Percentiles rank a stretch among this genome's conserved stretches.
These are phyloP conservation scores for Aspergillus cavernicola DNA, from an alignment of 495 filamentous ascomycete species.

Conservation along the genomic window DNA sequence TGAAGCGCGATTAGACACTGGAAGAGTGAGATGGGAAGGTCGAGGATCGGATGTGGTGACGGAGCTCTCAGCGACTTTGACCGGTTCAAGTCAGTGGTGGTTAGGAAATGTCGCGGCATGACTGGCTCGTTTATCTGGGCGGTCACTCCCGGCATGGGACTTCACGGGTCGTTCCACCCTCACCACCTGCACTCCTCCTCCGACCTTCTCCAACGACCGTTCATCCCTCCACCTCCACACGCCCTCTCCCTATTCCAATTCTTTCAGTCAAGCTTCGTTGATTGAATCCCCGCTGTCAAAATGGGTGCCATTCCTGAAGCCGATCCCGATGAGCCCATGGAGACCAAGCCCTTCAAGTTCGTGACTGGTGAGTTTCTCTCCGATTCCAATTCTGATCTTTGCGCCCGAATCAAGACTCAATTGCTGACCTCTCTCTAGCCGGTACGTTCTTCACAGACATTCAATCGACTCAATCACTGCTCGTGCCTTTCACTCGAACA, in stretches of 20 bases:
- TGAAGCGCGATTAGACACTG: constrained; percentile 8
- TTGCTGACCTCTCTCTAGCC: constrained; percentile 46
- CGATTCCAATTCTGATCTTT: constrained; percentile 22
- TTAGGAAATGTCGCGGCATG: constrained; percentile 37
- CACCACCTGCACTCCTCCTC: constrained; percentile 18
- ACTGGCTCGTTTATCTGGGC: constrained; percentile 43
- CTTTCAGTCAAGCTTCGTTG: constrained; percentile 20
- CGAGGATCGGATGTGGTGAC: no score
- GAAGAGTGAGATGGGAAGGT: neutral
- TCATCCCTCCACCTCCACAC: constrained; percentile 17
- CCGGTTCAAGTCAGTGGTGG: constrained; percentile 26
- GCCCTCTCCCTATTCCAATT: constrained; percentile 16
- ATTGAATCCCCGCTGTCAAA: constrained; percentile 25
- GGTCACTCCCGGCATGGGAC: constrained; percentile 35
- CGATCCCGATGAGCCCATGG: constrained; percentile 80
- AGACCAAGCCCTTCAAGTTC: constrained; percentile 99
- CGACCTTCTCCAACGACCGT: constrained; percentile 27
- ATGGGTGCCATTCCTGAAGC: constrained; percentile 63
- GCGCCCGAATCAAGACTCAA: constrained; percentile 34
- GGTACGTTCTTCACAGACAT: constrained; percentile 36
- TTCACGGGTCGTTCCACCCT: constrained; percentile 32
- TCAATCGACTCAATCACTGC: constrained; percentile 11
- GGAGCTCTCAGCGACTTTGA: constrained; percentile 21
- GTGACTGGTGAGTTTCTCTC: constrained; percentile 78
- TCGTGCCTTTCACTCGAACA: constrained; percentile 12